phyloP scores from a whole-genome alignment of 2,329 filamentous ascomycete genomes.

The Pyricularia sp. region DNA sequence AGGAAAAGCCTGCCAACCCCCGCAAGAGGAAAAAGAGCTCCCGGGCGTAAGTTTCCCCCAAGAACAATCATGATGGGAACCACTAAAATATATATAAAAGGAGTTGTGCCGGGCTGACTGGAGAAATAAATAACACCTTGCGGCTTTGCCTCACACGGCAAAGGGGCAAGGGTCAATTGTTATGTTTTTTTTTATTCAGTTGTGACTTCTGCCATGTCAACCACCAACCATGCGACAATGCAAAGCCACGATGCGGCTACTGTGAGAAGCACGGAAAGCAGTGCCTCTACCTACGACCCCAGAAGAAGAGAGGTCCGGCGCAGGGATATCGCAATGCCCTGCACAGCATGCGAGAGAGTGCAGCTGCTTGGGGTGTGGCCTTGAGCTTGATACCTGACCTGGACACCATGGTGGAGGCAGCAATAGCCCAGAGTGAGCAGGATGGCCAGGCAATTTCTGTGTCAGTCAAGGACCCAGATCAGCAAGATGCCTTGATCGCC shows the following conservation, averaged over 20 bases:
- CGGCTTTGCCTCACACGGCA: neutral
- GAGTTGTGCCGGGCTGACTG: neutral
- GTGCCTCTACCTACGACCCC: slow-evolving; percentile 26
- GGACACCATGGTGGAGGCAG: slow-evolving; percentile 24
- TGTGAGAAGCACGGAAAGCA: slow-evolving; percentile 29
- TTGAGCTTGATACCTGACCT: slow-evolving; percentile 25
- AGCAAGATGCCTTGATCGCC: slow-evolving; percentile 25
- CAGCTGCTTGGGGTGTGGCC: slow-evolving; percentile 27
- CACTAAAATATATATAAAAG: neutral
- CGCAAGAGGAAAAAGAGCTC: slow-evolving; percentile 26
- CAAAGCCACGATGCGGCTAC: slow-evolving; percentile 33
- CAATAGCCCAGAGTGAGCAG: slow-evolving; percentile 19
- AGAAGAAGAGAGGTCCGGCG: slow-evolving; percentile 27
- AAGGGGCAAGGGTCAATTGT: neutral
- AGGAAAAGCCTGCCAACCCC: slow-evolving; percentile 15
- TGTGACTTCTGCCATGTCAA: slow-evolving; percentile 38
- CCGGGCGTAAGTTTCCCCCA: slow-evolving; percentile 18
- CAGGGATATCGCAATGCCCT: slow-evolving; percentile 28
- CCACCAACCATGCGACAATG: slow-evolving; percentile 38
- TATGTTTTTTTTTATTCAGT: slow-evolving; percentile 15
- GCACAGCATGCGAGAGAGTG: slow-evolving; percentile 28
- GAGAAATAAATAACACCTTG: neutral
- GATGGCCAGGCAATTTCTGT: slow-evolving; percentile 18
- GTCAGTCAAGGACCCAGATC: slow-evolving; percentile 24
- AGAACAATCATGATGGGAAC: neutral